phyloP scores from a whole-genome alignment of 176 grass and related monocot genomes.

The Thinopyrum elongatum region DNA sequence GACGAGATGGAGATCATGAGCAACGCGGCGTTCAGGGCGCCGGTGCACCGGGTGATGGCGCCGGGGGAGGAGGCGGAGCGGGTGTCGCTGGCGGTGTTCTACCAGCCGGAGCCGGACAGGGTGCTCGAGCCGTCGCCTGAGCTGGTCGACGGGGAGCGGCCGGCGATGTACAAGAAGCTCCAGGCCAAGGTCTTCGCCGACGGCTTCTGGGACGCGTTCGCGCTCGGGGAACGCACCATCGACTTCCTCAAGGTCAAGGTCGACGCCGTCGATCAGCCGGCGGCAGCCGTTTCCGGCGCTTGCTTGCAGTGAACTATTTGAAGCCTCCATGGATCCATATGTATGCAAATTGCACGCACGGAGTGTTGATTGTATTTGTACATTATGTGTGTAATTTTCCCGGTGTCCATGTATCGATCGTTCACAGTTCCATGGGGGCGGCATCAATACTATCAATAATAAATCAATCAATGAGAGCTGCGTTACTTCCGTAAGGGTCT shows the following conservation, averaged over 20 bases:
- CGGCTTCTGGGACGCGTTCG: constrained; percentile 39
- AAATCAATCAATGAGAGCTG: too few relatives aligned
- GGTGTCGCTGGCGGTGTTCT: constrained; percentile 44
- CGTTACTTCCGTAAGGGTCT: too few relatives aligned
- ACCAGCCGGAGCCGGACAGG: constrained; percentile 38
- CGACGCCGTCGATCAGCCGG: background rate
- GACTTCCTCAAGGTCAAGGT: constrained; percentile 36
- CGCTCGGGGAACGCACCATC: constrained; percentile 30
- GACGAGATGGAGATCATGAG: constrained; percentile 61
- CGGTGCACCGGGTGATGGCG: constrained; percentile 35
- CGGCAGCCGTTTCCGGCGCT: background rate
- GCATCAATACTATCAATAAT: too few relatives aligned
- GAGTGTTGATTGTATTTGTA: background rate
- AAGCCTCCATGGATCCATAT: background rate
- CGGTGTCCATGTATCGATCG: too few relatives aligned
- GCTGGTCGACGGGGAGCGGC: constrained; percentile 19
- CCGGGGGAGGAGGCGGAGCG: constrained; percentile 19
- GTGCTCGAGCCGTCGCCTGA: constrained; percentile 29
- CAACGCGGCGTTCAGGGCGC: constrained; percentile 39
- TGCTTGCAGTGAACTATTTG: background rate
- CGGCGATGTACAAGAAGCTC: constrained; percentile 34
- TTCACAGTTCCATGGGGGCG: too few relatives aligned
- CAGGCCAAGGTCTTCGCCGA: constrained; percentile 31
- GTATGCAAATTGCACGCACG: background rate
- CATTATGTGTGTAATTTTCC: background rate